These are phyloP conservation scores for Verruconis gallopava DNA, from an alignment of 2,329 filamentous ascomycete species.

Conservation along the genomic window DNA sequence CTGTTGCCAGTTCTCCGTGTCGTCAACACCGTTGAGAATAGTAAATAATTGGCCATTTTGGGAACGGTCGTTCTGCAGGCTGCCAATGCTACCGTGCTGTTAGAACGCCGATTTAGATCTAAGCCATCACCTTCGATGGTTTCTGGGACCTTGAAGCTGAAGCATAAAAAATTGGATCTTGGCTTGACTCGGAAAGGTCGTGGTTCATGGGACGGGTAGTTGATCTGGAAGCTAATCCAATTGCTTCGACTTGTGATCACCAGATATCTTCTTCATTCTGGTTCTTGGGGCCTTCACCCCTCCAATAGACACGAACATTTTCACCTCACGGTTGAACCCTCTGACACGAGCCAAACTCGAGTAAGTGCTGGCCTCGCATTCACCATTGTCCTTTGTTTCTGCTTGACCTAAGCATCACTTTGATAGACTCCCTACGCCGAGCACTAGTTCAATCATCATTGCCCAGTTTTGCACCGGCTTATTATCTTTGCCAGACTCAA, in stretches of 20 bases:
- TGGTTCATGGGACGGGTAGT: not conserved
- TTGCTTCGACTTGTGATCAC: not conserved
- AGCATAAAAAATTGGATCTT: not conserved
- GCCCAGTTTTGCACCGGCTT: too few relatives aligned
- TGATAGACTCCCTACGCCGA: too few relatives aligned
- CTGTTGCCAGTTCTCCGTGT: conserved; percentile 5
- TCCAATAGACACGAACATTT: too few relatives aligned
- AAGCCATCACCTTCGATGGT: conserved; percentile 5
- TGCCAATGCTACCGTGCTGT: conserved; percentile 10
- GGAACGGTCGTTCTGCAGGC: conserved; percentile 9
- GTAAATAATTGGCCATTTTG: conserved; percentile 8
- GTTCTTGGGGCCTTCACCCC: not conserved
- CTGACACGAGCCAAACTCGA: too few relatives aligned
- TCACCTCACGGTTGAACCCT: too few relatives aligned
- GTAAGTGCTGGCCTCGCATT: too few relatives aligned
- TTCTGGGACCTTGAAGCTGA: not conserved
- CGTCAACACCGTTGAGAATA: conserved; percentile 2
- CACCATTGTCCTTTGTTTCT: not conserved
- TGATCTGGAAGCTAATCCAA: not conserved
- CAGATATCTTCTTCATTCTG: not conserved
- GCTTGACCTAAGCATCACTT: not conserved
- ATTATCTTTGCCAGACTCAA: too few relatives aligned
- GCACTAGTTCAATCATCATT: too few relatives aligned
- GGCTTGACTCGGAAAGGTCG: not conserved
- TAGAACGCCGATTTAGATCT: conserved; percentile 9